These are phyloP conservation scores for Trichoderma harzianum DNA, from an alignment of 2,329 filamentous ascomycete species.

Conservation along the genomic window DNA sequence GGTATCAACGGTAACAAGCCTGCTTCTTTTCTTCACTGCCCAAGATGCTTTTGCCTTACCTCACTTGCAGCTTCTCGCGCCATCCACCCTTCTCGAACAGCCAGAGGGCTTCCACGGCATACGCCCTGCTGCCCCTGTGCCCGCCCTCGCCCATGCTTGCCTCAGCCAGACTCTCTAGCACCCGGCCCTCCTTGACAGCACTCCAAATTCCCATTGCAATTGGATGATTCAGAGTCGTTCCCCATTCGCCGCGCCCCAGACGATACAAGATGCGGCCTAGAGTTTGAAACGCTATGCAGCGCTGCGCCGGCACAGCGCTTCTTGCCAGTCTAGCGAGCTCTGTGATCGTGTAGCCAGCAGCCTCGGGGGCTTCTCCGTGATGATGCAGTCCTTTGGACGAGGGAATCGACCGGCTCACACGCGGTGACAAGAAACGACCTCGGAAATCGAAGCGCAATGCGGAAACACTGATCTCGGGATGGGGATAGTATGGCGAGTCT, in stretches of 20 bases:
- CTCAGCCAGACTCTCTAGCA: constrained; percentile 72
- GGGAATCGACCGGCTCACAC: constrained; percentile 69
- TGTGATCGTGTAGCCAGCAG: constrained; percentile 87
- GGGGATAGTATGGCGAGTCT: constrained; percentile 78
- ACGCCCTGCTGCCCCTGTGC: constrained; percentile 77
- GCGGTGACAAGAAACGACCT: constrained; percentile 75
- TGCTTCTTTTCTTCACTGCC: not conserved
- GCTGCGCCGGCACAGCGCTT: constrained; percentile 78
- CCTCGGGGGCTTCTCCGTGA: constrained; percentile 86
- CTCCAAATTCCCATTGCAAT: constrained; percentile 80
- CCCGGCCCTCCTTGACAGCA: constrained; percentile 69
- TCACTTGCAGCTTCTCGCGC: constrained; percentile 61
- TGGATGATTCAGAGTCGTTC: constrained; percentile 54
- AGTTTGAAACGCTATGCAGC: constrained; percentile 89
- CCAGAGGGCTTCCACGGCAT: constrained; percentile 88
- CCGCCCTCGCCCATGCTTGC: constrained; percentile 67
- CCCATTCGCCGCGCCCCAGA: constrained; percentile 69
- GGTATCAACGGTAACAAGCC: not conserved
- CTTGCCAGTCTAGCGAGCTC: constrained; percentile 80
- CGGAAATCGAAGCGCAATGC: constrained; percentile 86
- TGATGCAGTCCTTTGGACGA: constrained; percentile 82
- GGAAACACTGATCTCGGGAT: constrained; percentile 67
- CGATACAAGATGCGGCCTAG: constrained; percentile 81
- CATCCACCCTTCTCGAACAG: constrained; percentile 69
- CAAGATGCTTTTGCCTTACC: constrained; percentile 31